Base-by-base conservation (phyloP, 345 rosid genomes). In the Hibiscus mutabilis region DNA sequence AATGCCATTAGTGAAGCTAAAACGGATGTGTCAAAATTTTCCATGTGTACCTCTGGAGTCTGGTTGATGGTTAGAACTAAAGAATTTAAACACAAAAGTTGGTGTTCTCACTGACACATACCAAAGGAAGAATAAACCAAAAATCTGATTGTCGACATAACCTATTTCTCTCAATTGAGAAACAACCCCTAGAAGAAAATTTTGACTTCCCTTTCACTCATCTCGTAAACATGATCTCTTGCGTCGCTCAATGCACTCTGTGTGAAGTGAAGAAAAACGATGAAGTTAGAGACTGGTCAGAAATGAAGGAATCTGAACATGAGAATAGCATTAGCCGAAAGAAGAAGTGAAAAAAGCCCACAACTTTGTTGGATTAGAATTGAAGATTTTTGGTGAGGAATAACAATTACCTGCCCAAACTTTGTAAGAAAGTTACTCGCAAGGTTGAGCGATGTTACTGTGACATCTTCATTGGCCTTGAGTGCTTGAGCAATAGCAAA, bases 401-500 rank as follows among this genome's bases (percentile, higher is more conserved):
- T 25, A 5, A 24, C 4, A 22, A 46, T 74, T 81, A 94, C 97
- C 96, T 94, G 98, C 58, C 98, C 96, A 79, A 91, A 91, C 81
- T 94, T 94, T 47, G 97, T 90, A 70, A 94, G 86, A 81, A 94
- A 89, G 83, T 94, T 94, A 72, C 83, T 91, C 47, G 91, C 87
- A 0, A 94, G 96, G 80, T 91, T 90, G 65, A 94, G 73, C 9
- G 96, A 89, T 69, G 89, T 78, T 44, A 94, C 87, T 1, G 89
- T 85, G 10, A 90, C 96, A 78, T 91, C 96, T 84, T 88, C 97
- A 71, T 91, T 94, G 21, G 95, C 87, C 84, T 94, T 94, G 69
- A 94, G 84, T 16, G 97, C 97, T 84, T 90, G 97, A 72, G 96
- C 98, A 64, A 94, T 90, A 22, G 98, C 86, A 21, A 94, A 94